Conservation (phyloP, 495 filamentous ascomycete genomes). For the Podospora appendiculata region DNA sequence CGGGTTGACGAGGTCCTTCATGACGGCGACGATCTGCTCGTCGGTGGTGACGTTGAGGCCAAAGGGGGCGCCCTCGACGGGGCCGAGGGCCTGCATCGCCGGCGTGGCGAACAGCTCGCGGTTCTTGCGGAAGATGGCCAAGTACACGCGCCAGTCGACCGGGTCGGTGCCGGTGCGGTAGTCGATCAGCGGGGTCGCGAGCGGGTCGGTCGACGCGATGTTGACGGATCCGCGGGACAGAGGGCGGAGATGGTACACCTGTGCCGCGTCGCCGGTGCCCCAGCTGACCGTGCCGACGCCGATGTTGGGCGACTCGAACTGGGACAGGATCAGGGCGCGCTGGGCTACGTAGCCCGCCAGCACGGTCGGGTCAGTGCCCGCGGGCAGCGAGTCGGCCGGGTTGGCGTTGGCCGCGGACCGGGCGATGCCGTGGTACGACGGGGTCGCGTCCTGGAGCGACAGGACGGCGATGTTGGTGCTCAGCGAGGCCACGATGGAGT, state of each 20-base stretch:
- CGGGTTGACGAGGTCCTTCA: slow-evolving; percentile 23
- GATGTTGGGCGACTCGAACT: slow-evolving; percentile 15
- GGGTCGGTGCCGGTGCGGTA: slow-evolving; percentile 29
- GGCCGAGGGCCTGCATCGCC: slow-evolving; percentile 29
- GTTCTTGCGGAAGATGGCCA: slow-evolving; percentile 24
- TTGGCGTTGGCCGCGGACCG: slow-evolving; percentile 20
- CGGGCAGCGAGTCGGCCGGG: slow-evolving; percentile 26
- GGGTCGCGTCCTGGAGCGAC: slow-evolving; percentile 24
- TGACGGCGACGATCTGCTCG: slow-evolving; percentile 17
- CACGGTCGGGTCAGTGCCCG: slow-evolving; percentile 27
- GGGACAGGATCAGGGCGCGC: slow-evolving; percentile 19
- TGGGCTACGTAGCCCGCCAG: slow-evolving; percentile 26
- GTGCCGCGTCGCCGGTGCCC: slow-evolving; percentile 22
- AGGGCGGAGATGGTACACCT: slow-evolving; percentile 31
- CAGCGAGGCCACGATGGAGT: slow-evolving; percentile 22
- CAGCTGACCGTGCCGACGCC: slow-evolving; percentile 24
- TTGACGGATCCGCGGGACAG: slow-evolving; percentile 33
- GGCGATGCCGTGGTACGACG: slow-evolving; percentile 20
- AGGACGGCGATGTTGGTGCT: slow-evolving; percentile 28
- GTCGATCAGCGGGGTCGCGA: slow-evolving; percentile 23
- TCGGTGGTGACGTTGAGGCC: slow-evolving; percentile 13
- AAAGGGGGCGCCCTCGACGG: slow-evolving; percentile 25
- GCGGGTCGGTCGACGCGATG: slow-evolving; percentile 30
- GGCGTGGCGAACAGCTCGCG: slow-evolving; percentile 34
- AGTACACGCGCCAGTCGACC: slow-evolving; percentile 21